A percentile compares a stretch with the other conserved stretches of the same genome.
Evolutionary conservation across 2,329 filamentous ascomycete genomes (phyloP).

Genomic region (Aspergillus amoenus): DNA sequence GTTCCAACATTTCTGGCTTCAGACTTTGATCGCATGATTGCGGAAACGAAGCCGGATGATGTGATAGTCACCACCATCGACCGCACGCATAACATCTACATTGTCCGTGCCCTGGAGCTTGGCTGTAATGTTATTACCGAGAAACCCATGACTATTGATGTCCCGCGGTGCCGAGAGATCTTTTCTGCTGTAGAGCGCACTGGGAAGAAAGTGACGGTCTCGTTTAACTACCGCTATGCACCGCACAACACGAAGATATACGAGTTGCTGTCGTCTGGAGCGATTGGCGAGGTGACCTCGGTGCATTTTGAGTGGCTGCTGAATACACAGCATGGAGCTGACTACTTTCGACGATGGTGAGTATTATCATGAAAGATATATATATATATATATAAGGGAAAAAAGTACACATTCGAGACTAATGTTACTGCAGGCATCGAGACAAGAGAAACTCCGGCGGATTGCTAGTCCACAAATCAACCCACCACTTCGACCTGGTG

Average conservation of each 20-base stretch:
- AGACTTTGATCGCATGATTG: constrained; percentile 59
- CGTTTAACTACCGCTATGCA: constrained; percentile 65
- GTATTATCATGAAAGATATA: too few species aligned
- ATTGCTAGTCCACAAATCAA: constrained; percentile 62
- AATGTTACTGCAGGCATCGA: constrained; percentile 48
- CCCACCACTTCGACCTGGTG: constrained; percentile 63
- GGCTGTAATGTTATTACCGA: constrained; percentile 63
- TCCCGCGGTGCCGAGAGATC: constrained; percentile 54
- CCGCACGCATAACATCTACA: constrained; percentile 61
- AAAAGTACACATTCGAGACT: too few species aligned
- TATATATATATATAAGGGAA: too few species aligned
- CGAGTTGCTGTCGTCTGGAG: constrained; percentile 54
- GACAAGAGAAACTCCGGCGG: constrained; percentile 62
- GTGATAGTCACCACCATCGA: constrained; percentile 65
- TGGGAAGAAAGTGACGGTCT: constrained; percentile 53
- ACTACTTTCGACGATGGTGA: constrained; percentile 59
- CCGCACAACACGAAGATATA: constrained; percentile 64
- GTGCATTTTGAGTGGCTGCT: constrained; percentile 66
- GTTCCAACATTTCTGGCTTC: constrained; percentile 56
- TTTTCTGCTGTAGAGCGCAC: constrained; percentile 55
- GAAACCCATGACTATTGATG: constrained; percentile 66
- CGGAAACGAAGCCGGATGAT: constrained; percentile 58
- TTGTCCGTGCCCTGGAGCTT: constrained; percentile 58
- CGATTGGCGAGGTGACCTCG: constrained; percentile 57
- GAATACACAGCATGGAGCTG: constrained; percentile 61